These are phyloP conservation scores for Cercophora scortea DNA, from an alignment of 495 filamentous ascomycete species.

Conservation along the genomic window DNA sequence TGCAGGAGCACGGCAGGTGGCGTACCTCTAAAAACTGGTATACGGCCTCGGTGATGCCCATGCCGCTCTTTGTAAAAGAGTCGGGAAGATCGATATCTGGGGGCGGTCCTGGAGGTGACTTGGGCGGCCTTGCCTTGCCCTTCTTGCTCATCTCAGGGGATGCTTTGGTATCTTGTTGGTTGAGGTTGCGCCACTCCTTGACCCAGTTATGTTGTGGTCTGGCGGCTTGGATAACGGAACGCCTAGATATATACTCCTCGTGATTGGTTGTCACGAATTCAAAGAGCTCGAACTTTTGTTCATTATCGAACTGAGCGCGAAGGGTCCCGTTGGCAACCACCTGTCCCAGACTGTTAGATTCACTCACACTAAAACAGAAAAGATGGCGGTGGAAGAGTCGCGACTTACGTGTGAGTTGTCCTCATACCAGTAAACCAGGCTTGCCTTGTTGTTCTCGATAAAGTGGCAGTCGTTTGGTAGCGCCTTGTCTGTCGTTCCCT, in stretches of 20 bases:
- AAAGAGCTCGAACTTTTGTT: slow-evolving; percentile 66
- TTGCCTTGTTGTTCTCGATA: slow-evolving; percentile 54
- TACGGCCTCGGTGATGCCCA: slow-evolving; percentile 53
- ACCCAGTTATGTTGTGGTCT: slow-evolving; percentile 46
- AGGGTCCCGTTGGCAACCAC: slow-evolving; percentile 56
- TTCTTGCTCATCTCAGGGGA: slow-evolving; percentile 71
- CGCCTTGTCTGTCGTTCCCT: slow-evolving; percentile 45
- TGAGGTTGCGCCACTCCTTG: slow-evolving; percentile 47
- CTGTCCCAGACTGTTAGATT: slow-evolving; percentile 29
- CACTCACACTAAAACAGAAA: too few relatives aligned
- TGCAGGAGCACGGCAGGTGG: neutral
- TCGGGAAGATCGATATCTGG: slow-evolving; percentile 53
- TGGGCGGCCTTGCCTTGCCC: slow-evolving; percentile 44
- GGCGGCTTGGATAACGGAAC: slow-evolving; percentile 44
- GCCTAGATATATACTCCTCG: slow-evolving; percentile 62
- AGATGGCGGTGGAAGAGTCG: neutral
- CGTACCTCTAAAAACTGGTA: slow-evolving; percentile 64
- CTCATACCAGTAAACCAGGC: slow-evolving; percentile 66
- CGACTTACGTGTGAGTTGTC: slow-evolving; percentile 58
- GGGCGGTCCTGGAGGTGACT: slow-evolving; percentile 41
- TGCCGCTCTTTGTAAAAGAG: slow-evolving; percentile 51
- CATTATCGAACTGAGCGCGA: slow-evolving; percentile 55
- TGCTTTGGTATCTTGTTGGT: slow-evolving; percentile 52
- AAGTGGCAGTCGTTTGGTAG: slow-evolving; percentile 54
- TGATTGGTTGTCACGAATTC: slow-evolving; percentile 57